These are phyloP conservation scores for Monilinia fructicola DNA, from an alignment of 2,329 filamentous ascomycete genomes.

Conservation along the genomic window DNA sequence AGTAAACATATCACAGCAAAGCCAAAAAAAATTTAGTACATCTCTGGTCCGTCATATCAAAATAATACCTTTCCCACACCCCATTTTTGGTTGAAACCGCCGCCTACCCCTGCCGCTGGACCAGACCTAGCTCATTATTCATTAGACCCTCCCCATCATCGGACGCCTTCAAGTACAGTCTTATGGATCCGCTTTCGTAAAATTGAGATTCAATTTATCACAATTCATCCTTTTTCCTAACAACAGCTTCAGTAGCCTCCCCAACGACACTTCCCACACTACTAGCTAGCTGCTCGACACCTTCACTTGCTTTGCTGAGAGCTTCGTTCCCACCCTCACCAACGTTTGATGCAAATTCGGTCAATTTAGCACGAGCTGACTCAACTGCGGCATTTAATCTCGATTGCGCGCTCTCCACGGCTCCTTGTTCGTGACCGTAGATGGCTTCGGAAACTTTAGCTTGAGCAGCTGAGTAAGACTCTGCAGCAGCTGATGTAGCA, in stretches of 20 bases:
- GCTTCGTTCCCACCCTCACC: slow-evolving; percentile 41
- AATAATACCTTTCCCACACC: neutral
- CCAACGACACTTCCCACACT: slow-evolving; percentile 45
- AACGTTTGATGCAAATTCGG: slow-evolving; percentile 33
- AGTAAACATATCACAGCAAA: slow-evolving; percentile 9
- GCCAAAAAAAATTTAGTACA: neutral
- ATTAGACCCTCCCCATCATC: slow-evolving; percentile 4
- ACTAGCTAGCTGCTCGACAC: slow-evolving; percentile 49
- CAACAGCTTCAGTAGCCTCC: slow-evolving; percentile 41
- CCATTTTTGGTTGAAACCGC: neutral
- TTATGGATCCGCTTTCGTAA: neutral
- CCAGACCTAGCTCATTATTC: slow-evolving; percentile 11
- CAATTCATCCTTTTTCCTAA: slow-evolving; percentile 52
- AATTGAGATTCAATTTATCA: slow-evolving; percentile 36
- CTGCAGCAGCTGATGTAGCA: slow-evolving; percentile 27
- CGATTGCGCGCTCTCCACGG: slow-evolving; percentile 38
- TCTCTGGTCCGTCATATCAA: neutral
- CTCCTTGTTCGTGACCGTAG: slow-evolving; percentile 36
- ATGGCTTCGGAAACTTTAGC: slow-evolving; percentile 30
- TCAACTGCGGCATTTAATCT: slow-evolving; percentile 37
- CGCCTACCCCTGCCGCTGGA: neutral
- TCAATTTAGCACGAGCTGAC: slow-evolving; percentile 35
- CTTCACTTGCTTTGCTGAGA: slow-evolving; percentile 43
- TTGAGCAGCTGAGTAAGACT: slow-evolving; percentile 26
- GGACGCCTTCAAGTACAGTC: neutral